A percentile compares a stretch with the other conserved stretches of the same genome.
Evolutionary conservation across 495 filamentous ascomycete species (phyloP).

Genomic region (Annulohypoxylon maeteangense): DNA sequence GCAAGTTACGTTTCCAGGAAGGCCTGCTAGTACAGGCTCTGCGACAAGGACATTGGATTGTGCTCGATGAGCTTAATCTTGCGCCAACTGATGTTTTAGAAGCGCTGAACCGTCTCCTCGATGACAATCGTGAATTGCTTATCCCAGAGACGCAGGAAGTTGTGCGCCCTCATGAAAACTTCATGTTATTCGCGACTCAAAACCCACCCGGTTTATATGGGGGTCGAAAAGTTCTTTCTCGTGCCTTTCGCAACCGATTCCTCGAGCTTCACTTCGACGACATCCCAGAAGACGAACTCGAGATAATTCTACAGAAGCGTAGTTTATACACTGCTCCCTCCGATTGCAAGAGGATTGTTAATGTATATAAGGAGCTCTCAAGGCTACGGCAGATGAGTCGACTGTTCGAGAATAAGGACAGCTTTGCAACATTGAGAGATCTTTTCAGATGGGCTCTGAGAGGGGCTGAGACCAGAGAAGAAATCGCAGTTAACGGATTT

Average conservation of each 20-base stretch:
- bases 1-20: constrained; percentile 89
- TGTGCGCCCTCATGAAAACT: constrained; percentile 89
- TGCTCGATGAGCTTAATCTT: constrained; percentile 95
- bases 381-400: constrained; percentile 86
- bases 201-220: constrained; percentile 97
- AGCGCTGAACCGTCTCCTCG: constrained; percentile 91
- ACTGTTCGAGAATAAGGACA: constrained; percentile 96
- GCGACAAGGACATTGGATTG: constrained; percentile 95
- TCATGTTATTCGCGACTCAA: constrained; percentile 99
- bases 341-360: constrained; percentile 87
- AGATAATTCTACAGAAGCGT: constrained; percentile 87
- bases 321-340: constrained; percentile 88
- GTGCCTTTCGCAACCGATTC: constrained; percentile 96
- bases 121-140: constrained; percentile 97
- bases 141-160: constrained; percentile 97
- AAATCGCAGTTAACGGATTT: constrained; percentile 91
- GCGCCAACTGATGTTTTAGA: constrained; percentile 97
- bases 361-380: constrained; percentile 93
- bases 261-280: constrained; percentile 98
- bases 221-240: constrained; percentile 89
- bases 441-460: constrained; percentile 97
- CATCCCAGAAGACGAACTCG: constrained; percentile 95
- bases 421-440: constrained; percentile 96
- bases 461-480: constrained; percentile 82
- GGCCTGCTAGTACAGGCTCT: constrained; percentile 93